These are phyloP conservation scores for Sphaerostilbella broomeana DNA, from an alignment of 2,329 filamentous ascomycete genomes.

Conservation along the genomic window DNA sequence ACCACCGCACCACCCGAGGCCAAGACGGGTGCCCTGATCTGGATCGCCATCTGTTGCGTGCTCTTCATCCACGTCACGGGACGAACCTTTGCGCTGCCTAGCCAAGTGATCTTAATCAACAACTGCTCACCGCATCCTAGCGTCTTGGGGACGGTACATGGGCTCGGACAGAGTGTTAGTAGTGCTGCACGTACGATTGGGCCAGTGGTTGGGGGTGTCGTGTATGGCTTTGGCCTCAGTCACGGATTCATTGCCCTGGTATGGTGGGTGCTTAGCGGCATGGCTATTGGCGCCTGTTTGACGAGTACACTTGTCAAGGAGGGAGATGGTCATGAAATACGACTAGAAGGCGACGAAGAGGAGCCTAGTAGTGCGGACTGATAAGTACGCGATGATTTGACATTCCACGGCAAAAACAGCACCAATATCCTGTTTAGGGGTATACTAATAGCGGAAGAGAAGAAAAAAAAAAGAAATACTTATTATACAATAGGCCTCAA, in stretches of 20 bases:
- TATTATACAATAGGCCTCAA: too few relatives aligned
- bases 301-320: conserved; percentile 52
- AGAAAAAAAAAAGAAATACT: too few relatives aligned
- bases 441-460: too few relatives aligned
- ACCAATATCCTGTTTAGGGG: too few relatives aligned
- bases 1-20: conserved; percentile 41
- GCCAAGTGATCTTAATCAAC: conserved; percentile 41
- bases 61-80: conserved; percentile 60
- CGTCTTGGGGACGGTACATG: conserved; percentile 42
- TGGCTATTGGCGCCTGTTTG: conserved; percentile 43
- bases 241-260: conserved; percentile 51
- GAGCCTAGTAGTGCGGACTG: conserved; percentile 3
- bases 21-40: conserved; percentile 52
- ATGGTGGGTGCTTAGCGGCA: conserved; percentile 48
- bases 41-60: conserved; percentile 57
- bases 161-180: conserved; percentile 50
- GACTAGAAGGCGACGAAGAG: conserved; percentile 53
- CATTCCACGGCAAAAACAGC: background rate
- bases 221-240: conserved; percentile 54
- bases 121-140: conserved; percentile 43
- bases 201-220: conserved; percentile 51
- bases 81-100: conserved; percentile 54
- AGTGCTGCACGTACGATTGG: conserved; percentile 54
- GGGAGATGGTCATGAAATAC: conserved; percentile 58
- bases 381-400: background rate